Base-by-base conservation (phyloP, 306 rosid genomes). In the Vigna mungo region DNA sequence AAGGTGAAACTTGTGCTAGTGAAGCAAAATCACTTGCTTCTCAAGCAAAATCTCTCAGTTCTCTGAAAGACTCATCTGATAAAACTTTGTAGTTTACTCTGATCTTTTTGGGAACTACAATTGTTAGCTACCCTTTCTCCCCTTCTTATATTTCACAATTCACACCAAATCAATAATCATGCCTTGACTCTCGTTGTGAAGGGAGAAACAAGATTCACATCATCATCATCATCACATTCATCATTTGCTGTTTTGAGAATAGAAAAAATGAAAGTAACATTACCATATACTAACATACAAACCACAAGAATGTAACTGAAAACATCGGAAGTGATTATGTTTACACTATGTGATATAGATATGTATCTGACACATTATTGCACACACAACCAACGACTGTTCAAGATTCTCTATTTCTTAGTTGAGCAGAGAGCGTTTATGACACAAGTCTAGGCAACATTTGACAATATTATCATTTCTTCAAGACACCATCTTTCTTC, bases 251-350 rank as follows among this genome's bases (percentile, higher is more conserved):
- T 63, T 20, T 66, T 58, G 80, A 51, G 55, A 25, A 32, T 69
- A 61, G 48, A 78, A 79, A 21, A 44, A 76, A 92, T 93, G 98
- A 90, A 86, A 83, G 74, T 79, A 53, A 84, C 76, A 66, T 51
- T 83, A 30, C n/a, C n/a, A n/a, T n/a, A n/a, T n/a, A n/a, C n/a
- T n/a, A n/a, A n/a, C n/a, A n/a, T n/a, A n/a, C n/a, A n/a, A n/a
- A n/a, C n/a, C n/a, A n/a, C n/a, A n/a, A n/a, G n/a, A n/a, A n/a
- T n/a, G n/a, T n/a, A n/a, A n/a, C n/a, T n/a, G n/a, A n/a, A n/a
- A n/a, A n/a, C n/a, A n/a, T n/a, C n/a, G n/a, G n/a, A n/a, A n/a
- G n/a, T n/a, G n/a, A n/a, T n/a, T n/a, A n/a, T n/a, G n/a, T n/a
- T n/a, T n/a, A n/a, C n/a, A n/a, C n/a, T n/a, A n/a, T n/a, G n/a